These are phyloP conservation scores for Dioscorea zingiberensis DNA, from an alignment of 106 monocot genomes.

Conservation along the genomic window DNA sequence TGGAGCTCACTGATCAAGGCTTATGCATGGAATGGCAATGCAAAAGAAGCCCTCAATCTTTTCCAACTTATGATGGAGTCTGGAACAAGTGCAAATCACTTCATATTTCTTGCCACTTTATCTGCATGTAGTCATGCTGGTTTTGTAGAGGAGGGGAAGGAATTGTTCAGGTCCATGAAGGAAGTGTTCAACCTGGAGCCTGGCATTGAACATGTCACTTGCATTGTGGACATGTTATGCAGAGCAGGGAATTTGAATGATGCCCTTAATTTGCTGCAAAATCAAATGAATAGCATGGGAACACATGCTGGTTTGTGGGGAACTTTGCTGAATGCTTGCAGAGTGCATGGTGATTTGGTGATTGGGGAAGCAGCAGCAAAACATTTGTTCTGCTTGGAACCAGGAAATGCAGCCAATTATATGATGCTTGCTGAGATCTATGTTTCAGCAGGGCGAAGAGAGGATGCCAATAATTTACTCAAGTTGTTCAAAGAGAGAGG, in stretches of 20 bases:
- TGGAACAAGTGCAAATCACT: slow-evolving; percentile 42
- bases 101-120: slow-evolving; percentile 55
- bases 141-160: slow-evolving; percentile 40
- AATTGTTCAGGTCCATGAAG: slow-evolving; percentile 46
- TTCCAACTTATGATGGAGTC: slow-evolving; percentile 43
- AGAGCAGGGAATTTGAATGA: slow-evolving; percentile 49
- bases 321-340: slow-evolving; percentile 52
- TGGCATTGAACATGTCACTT: slow-evolving; percentile 42
- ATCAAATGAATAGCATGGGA: neutral
- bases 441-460: slow-evolving; percentile 27
- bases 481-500: slow-evolving; percentile 17
- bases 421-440: slow-evolving; percentile 56
- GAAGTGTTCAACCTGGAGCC: slow-evolving; percentile 38
- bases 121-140: slow-evolving; percentile 69
- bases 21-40: slow-evolving; percentile 48
- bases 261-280: slow-evolving; percentile 29
- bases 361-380: slow-evolving; percentile 46
- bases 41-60: slow-evolving; percentile 32
- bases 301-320: slow-evolving; percentile 42
- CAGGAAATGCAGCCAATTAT: slow-evolving; percentile 57
- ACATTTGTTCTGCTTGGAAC: slow-evolving; percentile 37
- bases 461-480: slow-evolving; percentile 32
- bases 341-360: slow-evolving; percentile 31
- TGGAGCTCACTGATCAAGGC: slow-evolving; percentile 76
- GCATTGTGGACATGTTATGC: slow-evolving; percentile 50